Evolutionary conservation across 768 basidiomycete species (phyloP).

Genomic region (Pulveroboletus ravenelii): DNA sequence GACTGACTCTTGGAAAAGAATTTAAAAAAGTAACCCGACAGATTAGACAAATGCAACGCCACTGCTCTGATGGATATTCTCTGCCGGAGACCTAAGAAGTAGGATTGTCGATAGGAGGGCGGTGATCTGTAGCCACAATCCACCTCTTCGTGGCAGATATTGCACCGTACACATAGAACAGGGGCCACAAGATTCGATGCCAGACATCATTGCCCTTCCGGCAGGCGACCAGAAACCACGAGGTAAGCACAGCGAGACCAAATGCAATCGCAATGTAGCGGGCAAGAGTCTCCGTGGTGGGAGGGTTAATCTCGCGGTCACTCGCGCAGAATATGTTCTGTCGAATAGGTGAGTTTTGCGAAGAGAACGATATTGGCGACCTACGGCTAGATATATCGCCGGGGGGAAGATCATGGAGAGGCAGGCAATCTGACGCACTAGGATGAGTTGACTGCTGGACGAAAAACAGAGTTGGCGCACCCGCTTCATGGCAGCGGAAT

Average conservation of each 20-base stretch:
- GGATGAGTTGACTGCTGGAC: neutral
- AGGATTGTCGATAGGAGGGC: no score
- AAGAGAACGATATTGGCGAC: neutral
- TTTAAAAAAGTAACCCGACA: no score
- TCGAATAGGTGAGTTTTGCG: slow-evolving; percentile 13
- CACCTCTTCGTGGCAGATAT: no score
- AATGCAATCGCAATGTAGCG: slow-evolving; percentile 41
- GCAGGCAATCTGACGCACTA: slow-evolving; percentile 36
- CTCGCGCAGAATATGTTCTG: slow-evolving; percentile 32
- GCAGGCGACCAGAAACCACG: slow-evolving; percentile 42
- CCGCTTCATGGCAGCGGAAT: slow-evolving; percentile 39
- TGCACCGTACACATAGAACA: slow-evolving; percentile 2
- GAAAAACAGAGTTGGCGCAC: slow-evolving; percentile 3
- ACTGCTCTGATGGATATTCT: no score
- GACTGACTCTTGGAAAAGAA: no score
- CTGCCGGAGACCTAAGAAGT: no score
- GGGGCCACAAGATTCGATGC: slow-evolving; percentile 20
- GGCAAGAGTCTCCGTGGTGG: slow-evolving; percentile 25
- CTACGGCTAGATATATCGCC: slow-evolving; percentile 38
- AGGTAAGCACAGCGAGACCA: slow-evolving; percentile 45
- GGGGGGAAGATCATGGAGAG: slow-evolving; percentile 62
- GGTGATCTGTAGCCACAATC: no score
- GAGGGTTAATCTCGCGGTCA: slow-evolving; percentile 26
- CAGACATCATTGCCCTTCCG: neutral
- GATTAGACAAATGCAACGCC: no score